Conservation (phyloP, 2,329 filamentous ascomycete genomes). For the Alternaria sp. region DNA sequence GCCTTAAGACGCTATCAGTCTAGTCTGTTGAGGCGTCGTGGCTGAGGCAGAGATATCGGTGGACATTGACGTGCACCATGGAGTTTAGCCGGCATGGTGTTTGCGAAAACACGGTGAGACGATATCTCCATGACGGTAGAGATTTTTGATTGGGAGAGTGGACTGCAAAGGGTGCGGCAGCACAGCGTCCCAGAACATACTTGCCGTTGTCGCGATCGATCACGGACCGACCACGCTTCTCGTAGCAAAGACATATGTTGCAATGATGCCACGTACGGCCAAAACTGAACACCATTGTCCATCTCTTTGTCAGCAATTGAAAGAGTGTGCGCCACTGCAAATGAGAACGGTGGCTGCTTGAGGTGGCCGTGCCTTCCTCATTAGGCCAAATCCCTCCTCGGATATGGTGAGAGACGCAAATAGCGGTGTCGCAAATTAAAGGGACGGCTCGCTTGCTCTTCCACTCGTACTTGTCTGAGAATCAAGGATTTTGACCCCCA, state of each 20-base stretch:
- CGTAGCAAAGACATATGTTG: not conserved
- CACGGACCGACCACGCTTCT: not conserved
- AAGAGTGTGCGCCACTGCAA: constrained; percentile 5
- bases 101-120: constrained; percentile 1
- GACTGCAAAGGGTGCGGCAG: not conserved
- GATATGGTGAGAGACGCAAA: not conserved
- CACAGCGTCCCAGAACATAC: not conserved
- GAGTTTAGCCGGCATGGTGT: constrained; percentile 7
- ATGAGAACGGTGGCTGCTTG: constrained; percentile 31
- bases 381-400: not conserved
- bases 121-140: not conserved
- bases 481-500: constrained; percentile 9
- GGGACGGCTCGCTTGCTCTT: not conserved
- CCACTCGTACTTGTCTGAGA: not conserved
- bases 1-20: constrained; percentile 2
- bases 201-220: not conserved
- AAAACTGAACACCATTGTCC: not conserved
- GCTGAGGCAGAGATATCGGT: constrained; percentile 10
- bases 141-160: not conserved
- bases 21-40: constrained; percentile 9
- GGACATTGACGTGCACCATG: not conserved
- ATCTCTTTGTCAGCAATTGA: not conserved
- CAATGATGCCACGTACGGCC: not conserved
- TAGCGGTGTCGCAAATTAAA: constrained; percentile 22
- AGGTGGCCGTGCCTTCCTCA: constrained; percentile 27